These are phyloP conservation scores for Dryas drummondii DNA, from an alignment of 306 rosid genomes.

Conservation along the genomic window DNA sequence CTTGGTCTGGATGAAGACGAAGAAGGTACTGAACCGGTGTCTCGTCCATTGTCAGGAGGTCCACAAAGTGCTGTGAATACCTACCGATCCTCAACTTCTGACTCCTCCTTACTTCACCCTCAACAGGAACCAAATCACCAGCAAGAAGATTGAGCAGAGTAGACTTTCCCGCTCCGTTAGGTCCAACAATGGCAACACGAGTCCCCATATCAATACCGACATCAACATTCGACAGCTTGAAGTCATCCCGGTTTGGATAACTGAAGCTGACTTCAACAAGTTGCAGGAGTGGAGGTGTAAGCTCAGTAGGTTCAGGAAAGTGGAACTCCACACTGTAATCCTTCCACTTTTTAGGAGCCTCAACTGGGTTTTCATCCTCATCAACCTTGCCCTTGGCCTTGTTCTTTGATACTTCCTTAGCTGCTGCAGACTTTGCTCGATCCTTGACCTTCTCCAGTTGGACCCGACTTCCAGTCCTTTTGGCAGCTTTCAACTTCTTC, in stretches of 20 bases:
- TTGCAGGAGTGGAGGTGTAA: conserved; percentile 60
- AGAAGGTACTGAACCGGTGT: conserved; percentile 62
- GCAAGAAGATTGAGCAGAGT: conserved; percentile 61
- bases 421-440: conserved; percentile 56
- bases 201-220: conserved; percentile 66
- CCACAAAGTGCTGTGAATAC: conserved; percentile 62
- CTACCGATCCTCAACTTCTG: conserved; percentile 70
- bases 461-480: conserved; percentile 54
- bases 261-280: conserved; percentile 64
- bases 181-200: conserved; percentile 63
- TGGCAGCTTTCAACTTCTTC: conserved; percentile 62
- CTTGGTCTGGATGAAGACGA: conserved; percentile 67
- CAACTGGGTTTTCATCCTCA: conserved; percentile 49
- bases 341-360: conserved; percentile 64
- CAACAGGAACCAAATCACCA: conserved; percentile 56
- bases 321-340: conserved; percentile 40
- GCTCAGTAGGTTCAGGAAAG: conserved; percentile 70
- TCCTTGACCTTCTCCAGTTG: conserved; percentile 74
- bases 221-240: conserved; percentile 50
- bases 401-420: conserved; percentile 59
- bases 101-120: conserved; percentile 66
- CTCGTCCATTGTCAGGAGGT: conserved; percentile 64
- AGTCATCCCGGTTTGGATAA: conserved; percentile 53
- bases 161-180: conserved; percentile 64
- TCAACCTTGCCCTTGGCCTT: conserved; percentile 49